Base-by-base conservation (phyloP, 1,139 yeast species). In the Yamadazyma dendronema region DNA sequence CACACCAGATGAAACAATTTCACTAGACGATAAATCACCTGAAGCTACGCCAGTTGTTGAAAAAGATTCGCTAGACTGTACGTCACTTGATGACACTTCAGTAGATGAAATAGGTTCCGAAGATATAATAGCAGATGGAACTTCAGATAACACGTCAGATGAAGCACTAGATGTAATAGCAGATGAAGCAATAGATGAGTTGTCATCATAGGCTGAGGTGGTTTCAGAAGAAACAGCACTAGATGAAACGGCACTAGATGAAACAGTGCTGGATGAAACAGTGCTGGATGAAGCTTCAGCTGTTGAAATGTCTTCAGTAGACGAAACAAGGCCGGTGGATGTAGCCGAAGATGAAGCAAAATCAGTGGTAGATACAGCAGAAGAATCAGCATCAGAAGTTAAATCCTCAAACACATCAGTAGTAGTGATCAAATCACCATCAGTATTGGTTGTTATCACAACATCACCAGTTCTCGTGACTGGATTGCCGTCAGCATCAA, bases 391-490 rank as follows among this genome's bases (percentile, higher is more conserved):
- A 33, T 40, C 32, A 14, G 33, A 40, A 14, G 36, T 35, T 13
- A 40, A 39, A 40, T 36, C 40, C 26, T 36, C 39, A 27, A 40
- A 13, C 22, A 36, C 30, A 15, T 35, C 31, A 30, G 46, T 42
- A 36, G 36, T 33, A 11, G 50, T 43, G 15, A 24, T 17, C 15
- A 35, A 24, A 12, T 34, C 34, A 33, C 46, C 43, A 12, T 36
- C 36, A 15, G 42, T 30, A 31, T 44, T 30, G 23, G 49, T 45
- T 2, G 45, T 45, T 12, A 43, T 44, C 21, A 41, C 34, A 14
- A 40, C 38, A 13, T 40, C 40, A 14, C 35, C 40, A 7, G 41
- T 33, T 19, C 25, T 23, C 22, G 36, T 33, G 15, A 27, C 22
- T 14, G 33, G 16, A 13, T 22, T 21, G 11, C 36, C 39, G 14